Percentiles rank a stretch among this genome's conserved stretches.
Conservation (phyloP, 1,284 basidiomycete genomes). For the Papiliotrema laurentii region DNA sequence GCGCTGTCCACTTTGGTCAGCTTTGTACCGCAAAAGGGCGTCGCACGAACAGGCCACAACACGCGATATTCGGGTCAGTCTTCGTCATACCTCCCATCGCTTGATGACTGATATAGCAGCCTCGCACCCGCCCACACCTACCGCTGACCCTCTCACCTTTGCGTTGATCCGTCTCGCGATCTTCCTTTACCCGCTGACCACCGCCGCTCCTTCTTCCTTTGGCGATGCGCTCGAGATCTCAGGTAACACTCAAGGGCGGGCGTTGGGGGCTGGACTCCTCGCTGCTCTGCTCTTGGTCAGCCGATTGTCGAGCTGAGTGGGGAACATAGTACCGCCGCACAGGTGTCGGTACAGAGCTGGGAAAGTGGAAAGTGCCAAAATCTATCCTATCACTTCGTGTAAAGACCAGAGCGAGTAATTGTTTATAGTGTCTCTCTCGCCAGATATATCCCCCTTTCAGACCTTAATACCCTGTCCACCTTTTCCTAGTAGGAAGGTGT, state of each 20-base stretch:
- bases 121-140: slow-evolving; percentile 26
- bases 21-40: slow-evolving; percentile 37
- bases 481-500: background rate
- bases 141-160: slow-evolving; percentile 41
- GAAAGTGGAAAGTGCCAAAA: background rate
- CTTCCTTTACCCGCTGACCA: slow-evolving; percentile 40
- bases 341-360: background rate
- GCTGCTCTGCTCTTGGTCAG: slow-evolving; percentile 39
- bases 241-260: slow-evolving; percentile 41
- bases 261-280: slow-evolving; percentile 37
- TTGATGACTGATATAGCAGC: slow-evolving; percentile 1
- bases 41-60: slow-evolving; percentile 10
- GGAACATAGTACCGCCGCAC: background rate
- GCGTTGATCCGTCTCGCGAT: slow-evolving; percentile 40
- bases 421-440: too few species aligned
- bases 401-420: too few species aligned
- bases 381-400: background rate
- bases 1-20: slow-evolving; percentile 37
- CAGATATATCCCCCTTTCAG: background rate
- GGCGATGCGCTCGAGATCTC: slow-evolving; percentile 38
- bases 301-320: slow-evolving; percentile 4
- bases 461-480: too few species aligned
- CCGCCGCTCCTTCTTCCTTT: slow-evolving; percentile 35
- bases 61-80: slow-evolving; percentile 31
- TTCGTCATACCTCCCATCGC: background rate